Evolutionary conservation across 2,329 filamentous ascomycete species (phyloP), one percentile per base, ranked within the genome.

Genomic region (Neonectria coccinea): DNA sequence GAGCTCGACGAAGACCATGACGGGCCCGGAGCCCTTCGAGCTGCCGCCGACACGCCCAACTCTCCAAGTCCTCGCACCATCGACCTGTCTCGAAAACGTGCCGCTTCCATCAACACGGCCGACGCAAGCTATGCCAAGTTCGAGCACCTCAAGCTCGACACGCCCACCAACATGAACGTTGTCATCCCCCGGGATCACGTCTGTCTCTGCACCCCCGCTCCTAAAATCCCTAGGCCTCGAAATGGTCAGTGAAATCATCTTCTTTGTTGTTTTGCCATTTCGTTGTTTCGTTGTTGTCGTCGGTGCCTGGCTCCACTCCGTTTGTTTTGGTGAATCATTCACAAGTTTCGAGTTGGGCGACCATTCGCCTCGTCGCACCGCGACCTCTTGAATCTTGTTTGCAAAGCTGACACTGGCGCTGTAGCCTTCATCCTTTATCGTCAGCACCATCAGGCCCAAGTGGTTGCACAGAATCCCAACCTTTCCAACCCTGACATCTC

Each of bases 351-450:
- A 27, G 11, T 33, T 31, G 45, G 11, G 5, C 45, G 3, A 10
- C 22, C 29, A 20, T 33, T 51, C n/a, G 14, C n/a, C 16, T n/a
- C 31, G 27, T 11, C 3, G n/a, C 47, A 25, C 18, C 48, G 8
- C 9, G n/a, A 7, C 10, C 18, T 48, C 25, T 18, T 18, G 29
- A 18, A 36, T 20, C 9, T n/a, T 42, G 39, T 14, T 51, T 20
- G 20, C 22, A 12, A 6, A 22, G 47, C 76, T 80, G 62, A 80
- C 71, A 9, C 10, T 29, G 10, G 36, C 78, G 9, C 36, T 78
- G 75, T 77, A 99, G 96, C 95, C 55, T 99, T 99, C 82, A 99
- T 99, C 70, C 85, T 99, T 73, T 99, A 97, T 82, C 93, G 96
- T 42, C 94, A 98, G 78, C 92, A 97, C 78, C 91, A 96, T 74